Conservation (phyloP, 2,329 filamentous ascomycete genomes). For the Coleophoma cylindrospora region DNA sequence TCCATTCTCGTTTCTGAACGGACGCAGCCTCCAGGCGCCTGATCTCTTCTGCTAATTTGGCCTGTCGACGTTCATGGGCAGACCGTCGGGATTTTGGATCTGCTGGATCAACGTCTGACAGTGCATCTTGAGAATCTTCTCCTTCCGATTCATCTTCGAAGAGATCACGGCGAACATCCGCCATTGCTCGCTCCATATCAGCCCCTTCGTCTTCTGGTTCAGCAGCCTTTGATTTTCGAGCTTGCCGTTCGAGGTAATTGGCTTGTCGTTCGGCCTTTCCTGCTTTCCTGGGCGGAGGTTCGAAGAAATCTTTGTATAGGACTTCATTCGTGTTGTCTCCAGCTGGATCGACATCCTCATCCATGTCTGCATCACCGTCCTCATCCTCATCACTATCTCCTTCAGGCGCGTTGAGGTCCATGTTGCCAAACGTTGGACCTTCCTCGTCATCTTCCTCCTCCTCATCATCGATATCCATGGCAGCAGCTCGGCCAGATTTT, state of each 20-base stretch:
- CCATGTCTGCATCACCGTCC: slow-evolving; percentile 46
- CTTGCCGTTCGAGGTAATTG: slow-evolving; percentile 29
- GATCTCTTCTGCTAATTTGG: slow-evolving; percentile 84
- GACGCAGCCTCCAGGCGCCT: slow-evolving; percentile 84
- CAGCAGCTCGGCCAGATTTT: slow-evolving; percentile 25
- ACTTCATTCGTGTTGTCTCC: slow-evolving; percentile 78
- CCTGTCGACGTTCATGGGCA: slow-evolving; percentile 80
- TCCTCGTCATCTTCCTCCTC: slow-evolving; percentile 52
- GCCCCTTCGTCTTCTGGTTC: slow-evolving; percentile 46
- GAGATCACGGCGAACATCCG: slow-evolving; percentile 80
- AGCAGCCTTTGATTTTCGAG: slow-evolving; percentile 30
- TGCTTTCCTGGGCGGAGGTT: slow-evolving; percentile 71
- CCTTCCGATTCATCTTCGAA: slow-evolving; percentile 73
- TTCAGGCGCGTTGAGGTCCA: slow-evolving; percentile 67
- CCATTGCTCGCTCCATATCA: slow-evolving; percentile 79
- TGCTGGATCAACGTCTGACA: slow-evolving; percentile 61
- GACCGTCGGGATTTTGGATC: slow-evolving; percentile 73
- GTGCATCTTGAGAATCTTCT: slow-evolving; percentile 59
- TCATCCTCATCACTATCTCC: slow-evolving; percentile 60
- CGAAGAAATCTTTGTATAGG: slow-evolving; percentile 92
- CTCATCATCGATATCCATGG: slow-evolving; percentile 27
- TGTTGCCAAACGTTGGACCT: slow-evolving; percentile 79
- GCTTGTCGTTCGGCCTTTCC: slow-evolving; percentile 44
- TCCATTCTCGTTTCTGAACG: slow-evolving; percentile 88
- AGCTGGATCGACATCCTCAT: slow-evolving; percentile 48